phyloP scores from a whole-genome alignment of 2,329 filamentous ascomycete species.

The Talaromyces islandicus region DNA sequence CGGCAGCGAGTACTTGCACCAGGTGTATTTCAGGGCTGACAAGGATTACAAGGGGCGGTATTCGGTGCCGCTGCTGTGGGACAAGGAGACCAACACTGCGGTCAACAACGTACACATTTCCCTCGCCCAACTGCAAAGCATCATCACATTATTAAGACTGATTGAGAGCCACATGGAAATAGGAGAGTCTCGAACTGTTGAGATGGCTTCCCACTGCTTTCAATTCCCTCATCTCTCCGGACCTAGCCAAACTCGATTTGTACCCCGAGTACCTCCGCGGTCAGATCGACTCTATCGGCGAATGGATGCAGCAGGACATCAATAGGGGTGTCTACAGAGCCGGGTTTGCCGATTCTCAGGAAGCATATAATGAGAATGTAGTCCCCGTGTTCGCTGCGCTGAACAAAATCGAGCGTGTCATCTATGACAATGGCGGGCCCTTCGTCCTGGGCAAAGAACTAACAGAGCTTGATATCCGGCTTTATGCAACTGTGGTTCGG shows the following conservation, averaged over 20 bases:
- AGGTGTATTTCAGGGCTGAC: conserved; percentile 59
- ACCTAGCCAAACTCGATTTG: conserved; percentile 41
- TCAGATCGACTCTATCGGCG: conserved; percentile 48
- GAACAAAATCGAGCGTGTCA: conserved; percentile 51
- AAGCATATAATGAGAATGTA: conserved; percentile 50
- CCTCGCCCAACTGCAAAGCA: not conserved
- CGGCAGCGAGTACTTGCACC: conserved; percentile 52
- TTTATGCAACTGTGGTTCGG: conserved; percentile 54
- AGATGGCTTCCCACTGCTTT: conserved; percentile 55
- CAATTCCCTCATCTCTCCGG: conserved; percentile 41
- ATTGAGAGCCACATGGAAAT: not conserved
- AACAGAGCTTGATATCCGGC: conserved; percentile 55
- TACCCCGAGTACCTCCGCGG: conserved; percentile 46
- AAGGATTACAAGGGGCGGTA: conserved; percentile 56
- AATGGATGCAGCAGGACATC: conserved; percentile 52
- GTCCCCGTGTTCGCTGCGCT: conserved; percentile 53
- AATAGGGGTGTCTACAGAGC: conserved; percentile 58
- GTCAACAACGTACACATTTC: conserved; percentile 47
- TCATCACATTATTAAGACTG: not conserved
- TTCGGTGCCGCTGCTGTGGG: conserved; percentile 58
- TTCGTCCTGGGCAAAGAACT: conserved; percentile 51
- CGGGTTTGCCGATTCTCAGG: conserved; percentile 53
- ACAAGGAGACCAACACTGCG: conserved; percentile 49
- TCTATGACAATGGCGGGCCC: conserved; percentile 45
- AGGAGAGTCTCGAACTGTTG: conserved; percentile 53